These are phyloP conservation scores for Pseudogymnoascus sp. DNA, from an alignment of 2,329 filamentous ascomycete species.

Conservation along the genomic window DNA sequence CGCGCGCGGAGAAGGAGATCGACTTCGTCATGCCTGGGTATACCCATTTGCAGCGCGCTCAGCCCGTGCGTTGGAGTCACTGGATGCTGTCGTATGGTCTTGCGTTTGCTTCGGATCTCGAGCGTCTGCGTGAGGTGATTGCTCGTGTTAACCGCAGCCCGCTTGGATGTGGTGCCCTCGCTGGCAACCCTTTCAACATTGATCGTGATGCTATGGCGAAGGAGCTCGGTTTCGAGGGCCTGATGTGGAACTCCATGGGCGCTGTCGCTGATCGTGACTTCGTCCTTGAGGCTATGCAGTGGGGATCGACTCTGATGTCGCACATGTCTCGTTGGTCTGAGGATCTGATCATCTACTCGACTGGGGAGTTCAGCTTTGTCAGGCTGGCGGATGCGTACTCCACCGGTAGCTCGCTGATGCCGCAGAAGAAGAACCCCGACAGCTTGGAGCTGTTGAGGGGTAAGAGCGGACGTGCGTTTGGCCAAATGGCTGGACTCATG, in stretches of 20 bases:
- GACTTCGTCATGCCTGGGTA: constrained; percentile 75
- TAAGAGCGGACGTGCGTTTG: constrained; percentile 68
- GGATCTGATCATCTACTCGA: constrained; percentile 77
- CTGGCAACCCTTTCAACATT: constrained; percentile 74
- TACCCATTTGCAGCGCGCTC: constrained; percentile 70
- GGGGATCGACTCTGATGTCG: constrained; percentile 67
- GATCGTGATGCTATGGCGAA: constrained; percentile 70
- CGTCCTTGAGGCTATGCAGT: constrained; percentile 71
- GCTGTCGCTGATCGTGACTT: constrained; percentile 74
- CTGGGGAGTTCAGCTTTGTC: constrained; percentile 68
- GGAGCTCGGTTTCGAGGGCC: constrained; percentile 70
- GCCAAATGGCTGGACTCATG: constrained; percentile 73
- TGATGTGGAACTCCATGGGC: constrained; percentile 70
- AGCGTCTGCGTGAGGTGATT: constrained; percentile 62
- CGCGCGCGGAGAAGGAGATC: constrained; percentile 62
- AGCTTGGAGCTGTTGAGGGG: constrained; percentile 66
- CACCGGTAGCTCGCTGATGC: constrained; percentile 70
- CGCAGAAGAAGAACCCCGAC: constrained; percentile 78
- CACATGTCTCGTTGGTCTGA: constrained; percentile 76
- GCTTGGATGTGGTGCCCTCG: constrained; percentile 43
- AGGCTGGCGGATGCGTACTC: constrained; percentile 70
- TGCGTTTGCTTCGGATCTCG: constrained; percentile 61
- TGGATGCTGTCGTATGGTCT: constrained; percentile 67
- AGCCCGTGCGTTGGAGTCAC: constrained; percentile 69
- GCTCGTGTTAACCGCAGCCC: constrained; percentile 56